Evolutionary conservation across 306 rosid species (phyloP), one percentile per base, ranked within the genome.

Genomic region (Citrullus mucosospermus): DNA sequence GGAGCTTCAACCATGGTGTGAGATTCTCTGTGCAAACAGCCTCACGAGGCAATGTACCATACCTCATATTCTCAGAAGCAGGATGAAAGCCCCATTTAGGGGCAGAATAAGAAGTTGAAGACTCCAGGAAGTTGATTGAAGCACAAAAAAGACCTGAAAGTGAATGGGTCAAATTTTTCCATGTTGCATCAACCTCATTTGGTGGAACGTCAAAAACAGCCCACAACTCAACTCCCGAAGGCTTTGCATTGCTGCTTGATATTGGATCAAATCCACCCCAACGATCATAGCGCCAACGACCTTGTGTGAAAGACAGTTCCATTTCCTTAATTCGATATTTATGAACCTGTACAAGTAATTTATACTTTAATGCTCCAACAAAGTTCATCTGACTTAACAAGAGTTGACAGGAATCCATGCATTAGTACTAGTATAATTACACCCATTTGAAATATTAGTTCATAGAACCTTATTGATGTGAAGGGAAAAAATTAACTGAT

Each of bases 221-320:
- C 99, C 97, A 95, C 81, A 95, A 81, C 83, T 95, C 97, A 78
- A 92, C 97, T 78, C 99, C 99, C 43, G 99, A 93, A 84, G 97
- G 97, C 83, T 91, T 92, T 69, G 97, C 97, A 80, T 92, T 91
- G 85, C 74, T 85, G 86, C 98, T 92, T 78, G 98, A 83, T 70
- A 95, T 87, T 62, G 96, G 90, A 82, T 95, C 99, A 81, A 86
- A 90, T 60, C 97, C 99, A 78, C 98, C 99, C 99, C 97, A 95
- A 43, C 83, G 85, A 60, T 92, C 99, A 84, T 95, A 91, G 83
- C 88, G 91, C 99, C 99, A 92, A 56, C 96, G 90, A 78, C 97
- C 99, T 92, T 95, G 97, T 18, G 99, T 92, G 85, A 95, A 95
- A 80, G 99, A 95, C 65, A 95, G 86, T 65, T 95, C 98, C 98